A percentile compares a stretch with the other conserved stretches of the same genome.
Conservation (phyloP, 2,329 filamentous ascomycete genomes). For the Verticillium klebahnii region DNA sequence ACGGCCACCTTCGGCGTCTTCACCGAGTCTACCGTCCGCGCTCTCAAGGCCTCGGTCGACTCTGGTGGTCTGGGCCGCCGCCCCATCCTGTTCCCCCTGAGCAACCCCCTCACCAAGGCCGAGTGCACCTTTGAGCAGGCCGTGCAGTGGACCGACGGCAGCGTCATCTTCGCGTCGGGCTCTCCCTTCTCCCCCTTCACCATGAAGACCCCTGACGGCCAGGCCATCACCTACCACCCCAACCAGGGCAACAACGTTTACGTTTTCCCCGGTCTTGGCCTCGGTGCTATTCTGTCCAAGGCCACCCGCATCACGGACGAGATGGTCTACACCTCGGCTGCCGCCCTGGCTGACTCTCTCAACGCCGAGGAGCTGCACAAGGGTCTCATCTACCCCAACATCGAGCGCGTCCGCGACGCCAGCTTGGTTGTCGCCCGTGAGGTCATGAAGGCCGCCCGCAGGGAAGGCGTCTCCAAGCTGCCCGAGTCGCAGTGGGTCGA, state of each 20-base stretch:
- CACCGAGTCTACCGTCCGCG: constrained; percentile 77
- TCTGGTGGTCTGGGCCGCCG: constrained; percentile 63
- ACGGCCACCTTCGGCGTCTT: constrained; percentile 94
- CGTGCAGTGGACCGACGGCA: constrained; percentile 84
- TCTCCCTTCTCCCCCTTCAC: constrained; percentile 80
- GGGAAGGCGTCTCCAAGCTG: constrained; percentile 69
- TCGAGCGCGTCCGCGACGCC: constrained; percentile 88
- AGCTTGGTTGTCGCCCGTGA: constrained; percentile 81
- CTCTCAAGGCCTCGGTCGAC: constrained; percentile 61
- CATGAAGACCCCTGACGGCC: constrained; percentile 54
- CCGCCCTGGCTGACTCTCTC: constrained; percentile 72
- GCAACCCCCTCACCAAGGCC: constrained; percentile 93
- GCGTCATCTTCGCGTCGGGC: constrained; percentile 88
- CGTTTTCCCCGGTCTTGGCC: constrained; percentile 93
- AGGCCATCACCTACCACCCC: constrained; percentile 64
- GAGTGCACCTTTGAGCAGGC: constrained; percentile 98
- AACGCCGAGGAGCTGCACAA: constrained; percentile 75
- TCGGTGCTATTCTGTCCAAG: constrained; percentile 90
- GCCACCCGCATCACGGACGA: constrained; percentile 80
- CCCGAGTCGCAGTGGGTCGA: constrained; percentile 65
- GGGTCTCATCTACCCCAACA: constrained; percentile 85
- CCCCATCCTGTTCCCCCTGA: constrained; percentile 93
- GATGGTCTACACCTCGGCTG: constrained; percentile 95
- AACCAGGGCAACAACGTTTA: constrained; percentile 87
- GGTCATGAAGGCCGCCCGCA: constrained; percentile 87